Evolutionary conservation across 345 rosid species (phyloP).

Genomic region (Camelina laxa): DNA sequence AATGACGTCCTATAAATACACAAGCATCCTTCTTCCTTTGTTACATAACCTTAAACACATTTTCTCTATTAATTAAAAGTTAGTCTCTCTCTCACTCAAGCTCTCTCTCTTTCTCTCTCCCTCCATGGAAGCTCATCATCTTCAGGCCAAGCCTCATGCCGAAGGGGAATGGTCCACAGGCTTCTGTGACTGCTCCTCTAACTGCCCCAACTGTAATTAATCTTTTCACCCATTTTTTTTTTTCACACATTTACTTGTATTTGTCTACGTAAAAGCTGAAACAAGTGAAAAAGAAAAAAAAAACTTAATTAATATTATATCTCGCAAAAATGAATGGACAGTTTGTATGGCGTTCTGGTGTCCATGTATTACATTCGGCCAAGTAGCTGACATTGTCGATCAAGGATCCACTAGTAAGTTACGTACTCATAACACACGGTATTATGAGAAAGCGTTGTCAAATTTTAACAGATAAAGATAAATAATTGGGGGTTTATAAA

Average conservation of each 20-base stretch:
- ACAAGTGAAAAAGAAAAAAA: neutral
- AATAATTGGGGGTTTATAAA: neutral
- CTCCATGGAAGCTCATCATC: conserved; percentile 38
- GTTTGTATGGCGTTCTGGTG: conserved; percentile 59
- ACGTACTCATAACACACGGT: neutral
- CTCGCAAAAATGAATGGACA: conserved; percentile 37
- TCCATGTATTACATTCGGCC: conserved; percentile 69
- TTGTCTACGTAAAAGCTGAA: neutral
- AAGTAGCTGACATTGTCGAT: conserved; percentile 60
- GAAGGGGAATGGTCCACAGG: conserved; percentile 57
- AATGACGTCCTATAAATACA: conserved; percentile 30
- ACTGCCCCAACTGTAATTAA: conserved; percentile 43
- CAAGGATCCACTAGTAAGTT: conserved; percentile 56
- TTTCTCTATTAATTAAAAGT: neutral
- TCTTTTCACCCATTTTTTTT: neutral
- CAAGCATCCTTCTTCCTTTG: conserved; percentile 4
- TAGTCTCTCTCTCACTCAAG: neutral
- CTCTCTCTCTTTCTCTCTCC: conserved; percentile 1
- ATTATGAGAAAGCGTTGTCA: neutral
- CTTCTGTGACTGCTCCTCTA: conserved; percentile 55
- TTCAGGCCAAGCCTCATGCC: conserved; percentile 30
- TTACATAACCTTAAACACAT: neutral
- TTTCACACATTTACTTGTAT: neutral
- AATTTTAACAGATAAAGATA: neutral
- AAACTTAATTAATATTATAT: neutral